phyloP scores from a whole-genome alignment of 2,329 filamentous ascomycete species.

The Curvularia spicifera region DNA sequence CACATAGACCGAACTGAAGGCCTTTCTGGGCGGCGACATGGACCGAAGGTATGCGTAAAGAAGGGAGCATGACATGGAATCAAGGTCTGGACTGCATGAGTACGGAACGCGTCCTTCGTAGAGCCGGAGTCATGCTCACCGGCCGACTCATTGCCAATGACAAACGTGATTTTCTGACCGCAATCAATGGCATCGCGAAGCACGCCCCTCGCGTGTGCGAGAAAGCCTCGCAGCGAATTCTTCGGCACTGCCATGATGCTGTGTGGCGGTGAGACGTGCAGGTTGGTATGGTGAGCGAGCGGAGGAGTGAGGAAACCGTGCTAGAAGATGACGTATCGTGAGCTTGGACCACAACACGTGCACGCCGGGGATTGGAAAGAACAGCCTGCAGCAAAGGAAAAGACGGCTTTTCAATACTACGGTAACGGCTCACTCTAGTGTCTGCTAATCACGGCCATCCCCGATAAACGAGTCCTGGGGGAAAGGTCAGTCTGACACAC shows the following conservation, averaged over 20 bases:
- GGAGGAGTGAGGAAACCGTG: slow-evolving; percentile 6
- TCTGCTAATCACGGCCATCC: neutral
- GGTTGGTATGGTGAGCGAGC: slow-evolving; percentile 6
- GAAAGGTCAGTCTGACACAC: neutral
- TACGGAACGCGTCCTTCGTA: neutral
- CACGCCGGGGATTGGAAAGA: slow-evolving; percentile 9
- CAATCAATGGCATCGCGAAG: slow-evolving; percentile 51
- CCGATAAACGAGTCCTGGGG: neutral
- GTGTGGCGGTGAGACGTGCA: slow-evolving; percentile 22
- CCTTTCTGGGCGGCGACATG: slow-evolving; percentile 56
- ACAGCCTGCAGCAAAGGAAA: neutral
- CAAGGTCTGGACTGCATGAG: slow-evolving; percentile 66
- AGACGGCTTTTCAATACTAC: neutral
- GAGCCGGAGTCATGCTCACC: slow-evolving; percentile 37
- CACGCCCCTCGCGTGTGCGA: slow-evolving; percentile 53
- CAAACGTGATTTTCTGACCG: slow-evolving; percentile 54
- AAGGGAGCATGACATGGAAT: slow-evolving; percentile 77
- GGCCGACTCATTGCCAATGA: slow-evolving; percentile 62
- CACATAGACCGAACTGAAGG: slow-evolving; percentile 65
- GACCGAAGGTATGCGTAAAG: slow-evolving; percentile 77
- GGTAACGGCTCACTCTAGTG: neutral
- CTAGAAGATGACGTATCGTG: slow-evolving; percentile 24
- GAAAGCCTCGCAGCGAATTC: slow-evolving; percentile 55
- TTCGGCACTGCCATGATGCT: slow-evolving; percentile 52
- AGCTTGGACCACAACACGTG: slow-evolving; percentile 24